phyloP scores from a whole-genome alignment of 805 yeast species.

The Kregervanrija pseudodelftensis region DNA sequence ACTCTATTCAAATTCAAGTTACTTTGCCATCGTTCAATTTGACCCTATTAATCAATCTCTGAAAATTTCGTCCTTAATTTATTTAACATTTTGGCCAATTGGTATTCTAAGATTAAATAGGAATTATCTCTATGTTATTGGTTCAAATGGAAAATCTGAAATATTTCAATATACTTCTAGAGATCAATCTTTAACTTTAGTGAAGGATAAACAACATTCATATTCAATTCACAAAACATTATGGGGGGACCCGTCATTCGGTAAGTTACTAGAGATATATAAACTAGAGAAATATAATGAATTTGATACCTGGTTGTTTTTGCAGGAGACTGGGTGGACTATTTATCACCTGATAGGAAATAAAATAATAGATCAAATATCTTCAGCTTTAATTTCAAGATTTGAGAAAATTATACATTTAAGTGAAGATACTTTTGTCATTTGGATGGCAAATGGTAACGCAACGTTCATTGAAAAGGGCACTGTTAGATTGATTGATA shows the following conservation, averaged over 20 bases:
- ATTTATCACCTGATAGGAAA: conserved; percentile 14
- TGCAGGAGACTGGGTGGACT: conserved; percentile 27
- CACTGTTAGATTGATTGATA: conserved; percentile 8
- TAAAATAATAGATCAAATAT: conserved; percentile 10
- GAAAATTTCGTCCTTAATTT: conserved; percentile 4
- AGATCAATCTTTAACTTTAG: conserved; percentile 1
- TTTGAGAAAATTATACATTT: conserved; percentile 12
- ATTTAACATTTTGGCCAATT: conserved; percentile 19
- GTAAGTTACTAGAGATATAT: conserved; percentile 14
- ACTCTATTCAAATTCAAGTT: conserved; percentile 2
- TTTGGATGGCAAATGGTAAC: conserved; percentile 17
- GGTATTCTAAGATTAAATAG: conserved; percentile 16
- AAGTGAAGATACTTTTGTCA: conserved; percentile 10
- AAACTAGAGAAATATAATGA: conserved; percentile 1
- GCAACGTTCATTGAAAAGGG: conserved; percentile 10
- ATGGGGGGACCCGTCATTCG: conserved; percentile 14
- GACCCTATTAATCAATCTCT: neutral
- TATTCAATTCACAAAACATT: conserved; percentile 1
- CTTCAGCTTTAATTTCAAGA: conserved; percentile 19
- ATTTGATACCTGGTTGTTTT: conserved; percentile 14
- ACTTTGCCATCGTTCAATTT: conserved; percentile 1
- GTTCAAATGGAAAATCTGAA: conserved; percentile 15
- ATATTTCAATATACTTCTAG: conserved; percentile 12
- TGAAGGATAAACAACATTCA: conserved; percentile 1
- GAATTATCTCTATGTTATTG: conserved; percentile 15